These are phyloP conservation scores for Aurantiochytrium sp. DNA, from an alignment of 108 stramenopile species.

Conservation along the genomic window DNA sequence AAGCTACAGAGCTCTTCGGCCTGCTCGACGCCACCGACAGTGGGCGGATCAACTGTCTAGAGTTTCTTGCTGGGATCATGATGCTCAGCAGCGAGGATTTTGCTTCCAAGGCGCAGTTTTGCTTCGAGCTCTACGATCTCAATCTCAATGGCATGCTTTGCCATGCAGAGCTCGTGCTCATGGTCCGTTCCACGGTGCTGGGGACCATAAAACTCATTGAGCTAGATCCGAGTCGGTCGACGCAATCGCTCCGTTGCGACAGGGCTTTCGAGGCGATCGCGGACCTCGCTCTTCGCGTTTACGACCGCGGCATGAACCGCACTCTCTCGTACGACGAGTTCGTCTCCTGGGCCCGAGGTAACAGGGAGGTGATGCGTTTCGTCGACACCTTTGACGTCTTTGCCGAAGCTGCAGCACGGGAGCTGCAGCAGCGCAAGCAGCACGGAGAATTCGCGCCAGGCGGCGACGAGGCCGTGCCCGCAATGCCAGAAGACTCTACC, in stretches of 20 bases:
- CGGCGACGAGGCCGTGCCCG: background rate
- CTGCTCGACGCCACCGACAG: background rate
- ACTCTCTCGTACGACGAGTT: background rate
- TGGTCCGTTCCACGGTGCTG: conserved; percentile 9
- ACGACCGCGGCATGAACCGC: background rate
- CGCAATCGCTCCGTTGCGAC: background rate
- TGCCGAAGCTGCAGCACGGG: background rate
- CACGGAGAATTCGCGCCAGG: too few species aligned
- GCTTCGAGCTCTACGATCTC: conserved; percentile 22
- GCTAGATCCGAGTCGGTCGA: background rate
- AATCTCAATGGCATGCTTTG: background rate
- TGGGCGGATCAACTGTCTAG: conserved; percentile 3
- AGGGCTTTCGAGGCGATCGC: background rate
- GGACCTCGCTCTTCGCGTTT: background rate
- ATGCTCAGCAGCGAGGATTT: background rate
- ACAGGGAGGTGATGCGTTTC: background rate
- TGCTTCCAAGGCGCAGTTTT: background rate
- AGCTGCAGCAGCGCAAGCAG: background rate
- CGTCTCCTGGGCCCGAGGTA: conserved; percentile 2
- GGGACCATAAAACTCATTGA: background rate
- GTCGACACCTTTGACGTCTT: background rate
- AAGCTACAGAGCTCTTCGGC: background rate
- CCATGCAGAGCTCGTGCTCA: background rate
- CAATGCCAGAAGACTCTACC: too few species aligned
- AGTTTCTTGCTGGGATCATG: conserved; percentile 1